Evolutionary conservation across 2,329 filamentous ascomycete species (phyloP), one percentile per base, ranked within the genome.

Genomic region (Dichotomopilus funicola): DNA sequence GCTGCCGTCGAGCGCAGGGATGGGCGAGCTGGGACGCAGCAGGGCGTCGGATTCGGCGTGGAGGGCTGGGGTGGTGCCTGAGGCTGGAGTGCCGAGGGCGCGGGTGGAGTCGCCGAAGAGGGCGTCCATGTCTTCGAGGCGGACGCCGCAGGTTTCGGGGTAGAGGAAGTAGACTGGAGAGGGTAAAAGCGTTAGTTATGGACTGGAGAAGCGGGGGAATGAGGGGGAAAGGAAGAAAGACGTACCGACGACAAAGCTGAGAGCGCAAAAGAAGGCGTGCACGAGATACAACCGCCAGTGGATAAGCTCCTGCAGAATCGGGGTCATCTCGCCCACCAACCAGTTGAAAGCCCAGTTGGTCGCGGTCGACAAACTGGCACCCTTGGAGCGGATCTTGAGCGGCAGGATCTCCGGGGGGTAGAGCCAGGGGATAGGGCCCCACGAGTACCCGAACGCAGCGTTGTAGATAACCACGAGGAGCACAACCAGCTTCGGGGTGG

Each of bases 271-370:
- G 71, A 97, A 96, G 1, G 94, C 94, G 71, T 99, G 94, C 12
- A 99, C 78, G 48, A 99, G 80, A 67, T 99, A 99, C 58, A 97
- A 77, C 37, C 94, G 84, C 94, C 94, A 99, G 65, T 87, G 83
- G 65, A 99, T 97, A 73, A 80, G 84, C 65, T 94, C 89, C 70
- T 99, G 92, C 57, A 97, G 76, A 53, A 97, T 85, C 1, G 94
- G 94, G 0, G 94, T 99, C 78, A 97, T 82, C 72, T 95, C 89
- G 63, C 94, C 94, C 3, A 97, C 94, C 33, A 97, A 77, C 88
- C 91, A 99, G 73, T 99, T 99, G 73, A 94, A 96, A 1, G 92
- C 91, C 94, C 94, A 99, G 69, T 99, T 99, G 36, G 91, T 86
- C 13, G 94, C 94, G 1, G 94, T 97, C 58, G 92, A 96, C 69